Conservation (phyloP, 768 basidiomycete genomes). For the Mycena olivaceomarginata region DNA sequence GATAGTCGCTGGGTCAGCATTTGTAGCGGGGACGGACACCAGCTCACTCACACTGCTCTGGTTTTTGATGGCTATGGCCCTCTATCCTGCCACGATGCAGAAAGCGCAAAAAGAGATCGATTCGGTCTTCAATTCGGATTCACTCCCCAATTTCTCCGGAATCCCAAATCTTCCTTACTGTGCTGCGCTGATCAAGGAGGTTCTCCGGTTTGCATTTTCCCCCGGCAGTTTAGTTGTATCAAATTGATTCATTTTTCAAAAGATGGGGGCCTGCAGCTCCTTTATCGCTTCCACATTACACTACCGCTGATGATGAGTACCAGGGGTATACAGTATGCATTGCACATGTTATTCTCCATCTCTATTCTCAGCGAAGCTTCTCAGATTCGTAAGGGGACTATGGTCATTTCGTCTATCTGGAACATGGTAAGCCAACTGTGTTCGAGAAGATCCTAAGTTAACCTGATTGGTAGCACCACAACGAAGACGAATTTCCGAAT, state of each 20-base stretch:
- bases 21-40: slow-evolving; percentile 12
- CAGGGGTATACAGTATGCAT: slow-evolving; percentile 8
- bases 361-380: background rate
- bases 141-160: background rate
- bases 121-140: slow-evolving; percentile 1
- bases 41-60: slow-evolving; percentile 19
- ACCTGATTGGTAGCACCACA: slow-evolving; percentile 14
- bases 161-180: slow-evolving; percentile 2
- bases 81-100: slow-evolving; percentile 1
- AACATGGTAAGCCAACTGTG: background rate
- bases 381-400: slow-evolving; percentile 22
- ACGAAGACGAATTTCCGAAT: background rate
- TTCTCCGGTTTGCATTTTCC: background rate
- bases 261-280: slow-evolving; percentile 13
- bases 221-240: background rate
- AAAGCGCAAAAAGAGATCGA: slow-evolving; percentile 25
- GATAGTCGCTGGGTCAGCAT: slow-evolving; percentile 4
- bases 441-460: background rate
- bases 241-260: background rate
- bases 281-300: slow-evolving; percentile 7
- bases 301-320: slow-evolving; percentile 6
- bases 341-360: too few relatives aligned
- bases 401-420: slow-evolving; percentile 14
- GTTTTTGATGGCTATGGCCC: slow-evolving; percentile 24
- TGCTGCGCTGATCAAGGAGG: slow-evolving; percentile 24